Conservation (phyloP, 192 early-diverging fungal genomes). For the Coemansia sp. region DNA sequence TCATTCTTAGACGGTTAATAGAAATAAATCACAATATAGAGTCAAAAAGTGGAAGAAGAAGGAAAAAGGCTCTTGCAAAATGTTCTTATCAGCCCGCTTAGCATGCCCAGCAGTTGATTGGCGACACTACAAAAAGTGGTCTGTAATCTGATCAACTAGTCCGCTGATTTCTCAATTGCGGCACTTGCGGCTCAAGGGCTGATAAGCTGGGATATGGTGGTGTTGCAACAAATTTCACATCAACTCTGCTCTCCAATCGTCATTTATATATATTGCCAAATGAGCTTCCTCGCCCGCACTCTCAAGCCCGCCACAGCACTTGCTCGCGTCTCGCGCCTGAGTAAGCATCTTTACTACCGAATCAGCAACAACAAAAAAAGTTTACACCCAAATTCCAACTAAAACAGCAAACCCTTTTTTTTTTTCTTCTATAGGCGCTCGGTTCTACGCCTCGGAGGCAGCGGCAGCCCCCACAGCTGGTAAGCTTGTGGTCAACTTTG, state of each 20-base stretch:
- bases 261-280: conserved; percentile 20
- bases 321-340: conserved; percentile 31
- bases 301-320: conserved; percentile 38
- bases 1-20: conserved; percentile 29
- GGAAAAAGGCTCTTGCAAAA: not conserved
- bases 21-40: not conserved
- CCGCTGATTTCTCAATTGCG: not conserved
- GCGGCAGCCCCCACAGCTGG: conserved; percentile 53
- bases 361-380: not conserved
- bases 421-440: conserved; percentile 44
- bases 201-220: not conserved
- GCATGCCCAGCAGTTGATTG: not conserved
- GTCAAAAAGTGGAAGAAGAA: conserved; percentile 12
- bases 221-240: not conserved
- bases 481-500: conserved; percentile 88
- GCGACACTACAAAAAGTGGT: not conserved
- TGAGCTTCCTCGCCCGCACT: conserved; percentile 46
- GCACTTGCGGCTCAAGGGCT: not conserved
- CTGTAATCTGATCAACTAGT: conserved; percentile 6
- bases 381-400: not conserved
- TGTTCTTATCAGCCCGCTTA: conserved; percentile 3
- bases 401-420: not conserved
- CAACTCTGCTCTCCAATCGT: conserved; percentile 12
- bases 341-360: conserved; percentile 25
- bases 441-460: conserved; percentile 86